Evolutionary conservation across 2,329 filamentous ascomycete species (phyloP).

Genomic region (Colletotrichum sp.): DNA sequence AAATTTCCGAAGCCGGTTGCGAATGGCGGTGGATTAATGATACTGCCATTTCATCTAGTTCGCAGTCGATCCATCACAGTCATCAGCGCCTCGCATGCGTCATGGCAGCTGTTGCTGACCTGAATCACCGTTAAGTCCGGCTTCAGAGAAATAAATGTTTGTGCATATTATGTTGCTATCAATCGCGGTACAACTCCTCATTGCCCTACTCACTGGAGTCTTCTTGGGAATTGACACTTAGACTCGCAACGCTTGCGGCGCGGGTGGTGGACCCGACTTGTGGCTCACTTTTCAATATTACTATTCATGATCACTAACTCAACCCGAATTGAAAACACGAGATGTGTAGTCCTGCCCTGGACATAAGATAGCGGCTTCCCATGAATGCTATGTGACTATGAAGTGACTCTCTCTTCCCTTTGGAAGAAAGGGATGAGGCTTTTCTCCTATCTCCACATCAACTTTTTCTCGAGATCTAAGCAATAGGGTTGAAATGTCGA

Average conservation of each 20-base stretch:
- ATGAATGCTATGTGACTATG: neutral
- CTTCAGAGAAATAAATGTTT: neutral
- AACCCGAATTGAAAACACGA: neutral
- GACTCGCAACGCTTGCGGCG: neutral
- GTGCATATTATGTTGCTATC: neutral
- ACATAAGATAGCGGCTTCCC: too few relatives aligned
- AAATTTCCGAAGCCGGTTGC: neutral
- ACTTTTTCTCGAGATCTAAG: neutral
- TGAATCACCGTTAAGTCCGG: neutral
- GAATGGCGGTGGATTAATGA: neutral
- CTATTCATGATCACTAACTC: neutral
- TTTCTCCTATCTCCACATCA: neutral
- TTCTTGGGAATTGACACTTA: neutral
- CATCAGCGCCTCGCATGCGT: neutral
- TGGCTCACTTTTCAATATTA: neutral
- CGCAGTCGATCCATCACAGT: neutral
- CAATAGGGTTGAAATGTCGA: neutral
- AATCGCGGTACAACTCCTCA: neutral
- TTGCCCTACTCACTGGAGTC: neutral
- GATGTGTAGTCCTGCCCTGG: neutral
- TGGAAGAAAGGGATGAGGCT: neutral
- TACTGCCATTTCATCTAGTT: neutral
- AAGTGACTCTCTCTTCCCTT: neutral
- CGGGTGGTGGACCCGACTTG: neutral
- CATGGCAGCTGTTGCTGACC: rapidly evolving